Evolutionary conservation across 2,329 filamentous ascomycete genomes (phyloP).

Genomic region (Colletotrichum cordylinicola): DNA sequence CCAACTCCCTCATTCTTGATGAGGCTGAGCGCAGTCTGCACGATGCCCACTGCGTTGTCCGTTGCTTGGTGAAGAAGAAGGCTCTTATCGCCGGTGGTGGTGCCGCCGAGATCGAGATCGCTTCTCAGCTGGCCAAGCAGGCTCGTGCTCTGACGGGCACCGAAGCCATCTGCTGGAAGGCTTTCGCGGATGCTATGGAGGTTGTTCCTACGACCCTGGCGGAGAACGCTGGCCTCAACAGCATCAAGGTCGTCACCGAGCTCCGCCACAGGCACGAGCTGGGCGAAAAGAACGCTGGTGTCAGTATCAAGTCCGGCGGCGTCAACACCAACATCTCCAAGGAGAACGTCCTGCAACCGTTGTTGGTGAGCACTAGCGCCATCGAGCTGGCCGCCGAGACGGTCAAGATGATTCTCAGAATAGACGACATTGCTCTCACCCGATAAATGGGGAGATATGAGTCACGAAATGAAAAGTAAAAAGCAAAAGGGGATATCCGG

Average conservation of each 20-base stretch:
- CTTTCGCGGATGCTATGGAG: conserved; percentile 96
- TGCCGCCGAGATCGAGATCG: conserved; percentile 95
- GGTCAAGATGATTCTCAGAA: conserved; percentile 87
- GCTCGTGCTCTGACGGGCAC: conserved; percentile 86
- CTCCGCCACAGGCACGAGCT: conserved; percentile 92
- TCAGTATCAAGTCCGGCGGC: conserved; percentile 97
- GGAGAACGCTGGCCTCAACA: conserved; percentile 96
- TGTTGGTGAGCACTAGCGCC: conserved; percentile 95
- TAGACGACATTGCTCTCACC: conserved; percentile 70
- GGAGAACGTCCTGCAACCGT: conserved; percentile 94
- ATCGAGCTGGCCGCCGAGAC: conserved; percentile 98
- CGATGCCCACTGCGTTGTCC: conserved; percentile 96
- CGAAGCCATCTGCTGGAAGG: conserved; percentile 98
- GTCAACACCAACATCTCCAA: conserved; percentile 97
- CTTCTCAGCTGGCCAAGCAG: conserved; percentile 82
- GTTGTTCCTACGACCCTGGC: conserved; percentile 96
- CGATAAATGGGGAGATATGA: conserved; percentile 42
- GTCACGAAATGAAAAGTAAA: conserved; percentile 19
- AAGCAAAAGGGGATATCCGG: conserved; percentile 18
- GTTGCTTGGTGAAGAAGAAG: conserved; percentile 98
- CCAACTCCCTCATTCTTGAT: conserved; percentile 92
- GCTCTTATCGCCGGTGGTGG: conserved; percentile 97
- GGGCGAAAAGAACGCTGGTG: conserved; percentile 94
- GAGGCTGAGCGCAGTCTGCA: conserved; percentile 97
- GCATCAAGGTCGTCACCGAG: conserved; percentile 98